Conservation (phyloP, 768 basidiomycete genomes). For the Leccinum obscurum region DNA sequence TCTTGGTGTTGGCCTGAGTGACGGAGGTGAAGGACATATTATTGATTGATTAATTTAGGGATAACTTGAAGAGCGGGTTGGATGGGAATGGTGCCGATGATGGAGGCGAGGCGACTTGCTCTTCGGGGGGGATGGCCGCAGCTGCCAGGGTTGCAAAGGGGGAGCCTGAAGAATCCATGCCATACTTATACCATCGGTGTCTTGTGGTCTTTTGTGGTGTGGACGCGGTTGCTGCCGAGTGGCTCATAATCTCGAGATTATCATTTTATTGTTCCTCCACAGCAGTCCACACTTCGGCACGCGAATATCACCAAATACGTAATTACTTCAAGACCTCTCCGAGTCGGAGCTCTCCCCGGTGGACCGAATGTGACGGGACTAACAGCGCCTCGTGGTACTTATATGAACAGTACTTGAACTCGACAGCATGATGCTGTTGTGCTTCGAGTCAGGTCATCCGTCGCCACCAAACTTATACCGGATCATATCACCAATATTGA, state of each 20-base stretch:
- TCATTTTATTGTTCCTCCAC: constrained; percentile 18
- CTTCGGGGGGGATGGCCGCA: constrained; percentile 4
- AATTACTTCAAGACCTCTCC: background rate
- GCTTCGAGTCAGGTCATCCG: background rate
- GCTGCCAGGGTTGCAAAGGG: constrained; percentile 3
- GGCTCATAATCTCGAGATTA: constrained; percentile 14
- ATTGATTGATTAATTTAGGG: constrained; percentile 8
- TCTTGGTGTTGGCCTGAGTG: constrained; percentile 38
- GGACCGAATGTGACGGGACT: background rate
- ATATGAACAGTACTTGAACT: background rate
- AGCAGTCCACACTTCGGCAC: constrained; percentile 2
- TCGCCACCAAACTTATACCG: background rate
- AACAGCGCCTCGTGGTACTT: background rate
- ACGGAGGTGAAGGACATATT: constrained; percentile 22
- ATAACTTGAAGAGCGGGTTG: background rate
- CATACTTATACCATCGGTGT: constrained; percentile 20
- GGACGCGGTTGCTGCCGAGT: constrained; percentile 22
- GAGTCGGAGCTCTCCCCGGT: background rate
- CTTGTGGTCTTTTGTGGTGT: constrained; percentile 19
- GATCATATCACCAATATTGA: background rate
- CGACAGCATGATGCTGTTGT: background rate
- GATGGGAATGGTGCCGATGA: background rate
- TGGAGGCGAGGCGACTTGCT: background rate
- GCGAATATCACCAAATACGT: background rate
- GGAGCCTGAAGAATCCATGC: background rate